phyloP scores from a whole-genome alignment of 108 stramenopile genomes.

The Stephanodiscus minutulus region DNA sequence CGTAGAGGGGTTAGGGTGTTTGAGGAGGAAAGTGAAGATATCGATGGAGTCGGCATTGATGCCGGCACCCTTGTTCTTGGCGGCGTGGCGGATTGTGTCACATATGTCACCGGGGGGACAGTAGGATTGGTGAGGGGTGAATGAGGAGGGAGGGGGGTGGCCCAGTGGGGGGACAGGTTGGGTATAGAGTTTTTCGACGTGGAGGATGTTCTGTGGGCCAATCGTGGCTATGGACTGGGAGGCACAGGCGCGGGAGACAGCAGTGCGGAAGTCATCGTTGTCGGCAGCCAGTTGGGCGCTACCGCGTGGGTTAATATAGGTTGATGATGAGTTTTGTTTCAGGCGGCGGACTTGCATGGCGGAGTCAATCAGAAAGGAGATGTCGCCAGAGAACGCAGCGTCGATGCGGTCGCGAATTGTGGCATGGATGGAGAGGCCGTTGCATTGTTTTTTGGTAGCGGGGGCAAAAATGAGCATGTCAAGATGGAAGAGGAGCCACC shows the following conservation, averaged over 20 bases:
- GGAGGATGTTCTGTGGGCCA: neutral
- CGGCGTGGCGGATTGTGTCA: neutral
- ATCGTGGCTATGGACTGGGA: slow-evolving; percentile 15
- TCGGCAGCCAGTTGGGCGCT: slow-evolving; percentile 31
- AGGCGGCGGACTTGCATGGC: neutral
- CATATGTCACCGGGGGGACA: slow-evolving; percentile 11
- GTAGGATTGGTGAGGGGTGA: slow-evolving; percentile 2
- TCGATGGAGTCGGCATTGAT: slow-evolving; percentile 11
- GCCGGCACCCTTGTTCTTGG: slow-evolving; percentile 11
- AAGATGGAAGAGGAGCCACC: too few relatives aligned
- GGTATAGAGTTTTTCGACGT: neutral
- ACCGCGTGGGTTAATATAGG: neutral
- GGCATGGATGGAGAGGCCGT: neutral
- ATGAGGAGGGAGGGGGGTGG: too few relatives aligned
- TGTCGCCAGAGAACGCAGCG: neutral
- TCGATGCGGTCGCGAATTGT: too few relatives aligned
- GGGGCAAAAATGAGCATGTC: too few relatives aligned
- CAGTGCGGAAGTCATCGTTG: slow-evolving; percentile 29
- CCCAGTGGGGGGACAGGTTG: too few relatives aligned
- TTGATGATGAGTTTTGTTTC: neutral
- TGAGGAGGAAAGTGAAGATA: slow-evolving; percentile 6
- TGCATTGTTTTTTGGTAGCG: neutral
- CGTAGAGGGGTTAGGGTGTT: neutral
- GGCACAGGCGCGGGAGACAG: slow-evolving; percentile 3
- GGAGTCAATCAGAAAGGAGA: neutral